Conservation (phyloP, 2,329 filamentous ascomycete species). For the Davidsoniella virescens region DNA sequence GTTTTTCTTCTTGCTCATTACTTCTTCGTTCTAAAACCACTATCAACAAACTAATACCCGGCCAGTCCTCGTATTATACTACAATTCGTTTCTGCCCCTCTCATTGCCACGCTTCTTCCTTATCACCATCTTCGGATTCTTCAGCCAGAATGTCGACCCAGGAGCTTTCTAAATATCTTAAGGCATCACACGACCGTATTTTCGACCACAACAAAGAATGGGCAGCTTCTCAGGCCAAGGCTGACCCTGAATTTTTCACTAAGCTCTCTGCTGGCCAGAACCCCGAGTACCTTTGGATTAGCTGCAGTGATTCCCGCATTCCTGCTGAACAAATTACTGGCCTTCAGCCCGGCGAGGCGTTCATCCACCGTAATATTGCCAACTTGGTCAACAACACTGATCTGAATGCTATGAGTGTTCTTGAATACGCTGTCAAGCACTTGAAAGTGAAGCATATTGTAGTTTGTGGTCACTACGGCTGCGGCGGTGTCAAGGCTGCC, state of each 20-base stretch:
- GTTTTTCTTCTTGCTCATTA: background rate
- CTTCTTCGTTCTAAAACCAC: background rate
- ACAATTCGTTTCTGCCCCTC: background rate
- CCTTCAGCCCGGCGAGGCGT: constrained; percentile 75
- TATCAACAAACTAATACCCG: background rate
- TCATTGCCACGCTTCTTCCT: background rate
- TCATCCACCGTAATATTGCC: constrained; percentile 90
- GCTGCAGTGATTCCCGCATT: constrained; percentile 78
- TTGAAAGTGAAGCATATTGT: constrained; percentile 69
- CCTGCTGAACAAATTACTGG: constrained; percentile 81
- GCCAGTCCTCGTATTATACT: background rate
- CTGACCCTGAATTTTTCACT: constrained; percentile 49
- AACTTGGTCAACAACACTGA: constrained; percentile 72
- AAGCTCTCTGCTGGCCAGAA: constrained; percentile 48
- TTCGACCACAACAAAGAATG: constrained; percentile 54
- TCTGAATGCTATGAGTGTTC: constrained; percentile 63
- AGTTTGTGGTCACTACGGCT: constrained; percentile 65
- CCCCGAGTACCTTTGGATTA: constrained; percentile 71
- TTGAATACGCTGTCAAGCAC: constrained; percentile 72
- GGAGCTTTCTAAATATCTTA: constrained; percentile 29
- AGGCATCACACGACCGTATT: constrained; percentile 48
- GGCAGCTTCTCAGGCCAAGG: constrained; percentile 40
- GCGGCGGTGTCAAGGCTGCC: constrained; percentile 60
- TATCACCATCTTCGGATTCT: background rate
- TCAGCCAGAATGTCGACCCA: constrained; percentile 4